phyloP scores from a whole-genome alignment of 1,139 yeast genomes.

The Magnusiomyces ingens region DNA sequence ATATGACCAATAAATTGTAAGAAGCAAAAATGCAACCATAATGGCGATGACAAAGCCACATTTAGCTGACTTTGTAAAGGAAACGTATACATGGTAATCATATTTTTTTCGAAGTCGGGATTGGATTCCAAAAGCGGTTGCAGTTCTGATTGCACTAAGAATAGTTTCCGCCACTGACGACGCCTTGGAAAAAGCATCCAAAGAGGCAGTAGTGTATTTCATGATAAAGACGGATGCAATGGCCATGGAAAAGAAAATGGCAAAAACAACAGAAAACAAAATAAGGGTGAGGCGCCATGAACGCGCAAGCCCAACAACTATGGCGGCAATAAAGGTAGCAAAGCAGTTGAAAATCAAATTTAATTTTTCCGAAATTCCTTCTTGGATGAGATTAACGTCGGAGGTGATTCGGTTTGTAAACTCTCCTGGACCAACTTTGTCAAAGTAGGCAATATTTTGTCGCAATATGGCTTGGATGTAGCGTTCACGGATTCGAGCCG shows the following conservation, averaged over 20 bases:
- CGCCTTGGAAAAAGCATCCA: slow-evolving; percentile 34
- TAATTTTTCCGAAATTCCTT: slow-evolving; percentile 42
- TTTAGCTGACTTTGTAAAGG: slow-evolving; percentile 28
- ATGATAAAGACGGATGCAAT: slow-evolving; percentile 30
- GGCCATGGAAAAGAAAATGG: slow-evolving; percentile 29
- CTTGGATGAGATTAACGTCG: slow-evolving; percentile 39
- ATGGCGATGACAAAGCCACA: slow-evolving; percentile 25
- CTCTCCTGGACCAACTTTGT: slow-evolving; percentile 41
- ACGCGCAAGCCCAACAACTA: slow-evolving; percentile 36
- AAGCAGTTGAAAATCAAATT: slow-evolving; percentile 36
- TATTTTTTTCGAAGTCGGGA: slow-evolving; percentile 32
- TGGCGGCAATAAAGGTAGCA: slow-evolving; percentile 37
- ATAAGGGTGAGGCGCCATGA: slow-evolving; percentile 38
- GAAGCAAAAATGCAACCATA: slow-evolving; percentile 37
- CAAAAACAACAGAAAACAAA: slow-evolving; percentile 33
- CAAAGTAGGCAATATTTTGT: slow-evolving; percentile 42
- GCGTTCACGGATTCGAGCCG: slow-evolving; percentile 37
- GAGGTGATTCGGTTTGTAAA: slow-evolving; percentile 40
- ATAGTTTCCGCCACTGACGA: slow-evolving; percentile 40
- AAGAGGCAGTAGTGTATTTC: slow-evolving; percentile 29
- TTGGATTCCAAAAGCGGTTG: slow-evolving; percentile 41
- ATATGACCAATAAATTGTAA: slow-evolving; percentile 32
- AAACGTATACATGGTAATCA: slow-evolving; percentile 28
- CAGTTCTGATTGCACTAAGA: slow-evolving; percentile 37
- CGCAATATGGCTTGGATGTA: slow-evolving; percentile 36